Evolutionary conservation across 306 rosid genomes (phyloP), one percentile per base, ranked within the genome.

Genomic region (Begonia masoniana): DNA sequence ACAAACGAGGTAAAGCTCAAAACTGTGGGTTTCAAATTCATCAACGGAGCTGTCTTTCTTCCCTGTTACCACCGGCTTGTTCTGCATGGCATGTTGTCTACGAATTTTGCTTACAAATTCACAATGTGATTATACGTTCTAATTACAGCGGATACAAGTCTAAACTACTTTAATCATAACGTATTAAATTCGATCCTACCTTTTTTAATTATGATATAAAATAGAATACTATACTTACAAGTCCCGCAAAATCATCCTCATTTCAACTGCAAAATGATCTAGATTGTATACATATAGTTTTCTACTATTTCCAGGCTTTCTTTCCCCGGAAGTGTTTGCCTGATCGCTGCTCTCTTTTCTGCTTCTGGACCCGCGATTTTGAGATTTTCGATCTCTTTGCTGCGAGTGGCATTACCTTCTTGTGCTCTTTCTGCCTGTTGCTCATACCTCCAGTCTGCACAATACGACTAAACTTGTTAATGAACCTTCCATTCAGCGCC

Each of bases 361-460:
- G 78, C 66, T 82, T 85, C 61, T 67, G 76, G 8, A 59, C 7
- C 15, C 78, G 74, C 48, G 77, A 11, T 69, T 59, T 80, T 13
- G 76, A 74, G 2, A 73, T 68, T 78, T 59, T 85, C 2, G 64
- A 16, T 60, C 81, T 78, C 74, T 80, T 85, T 10, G 94, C 95
- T 49, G 84, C 85, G 24, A 76, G 31, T 0, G 91, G 97, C 91
- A 87, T 81, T 1, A 58, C 67, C 75, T 89, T 89, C 77, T 76
- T 85, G 62, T 73, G 91, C 41, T 89, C 80, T 77, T 85, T 89
- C 76, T 89, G 95, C 55, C 67, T 15, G 73, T 89, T 89, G 81
- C 88, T 89, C 56, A 71, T 58, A 51, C 94, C 95, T 48, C 97
- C 97, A 54, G 85, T 80, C 97, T 89, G 78, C 56, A 59, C 12